These are phyloP conservation scores for Mycena leptocephala DNA, from an alignment of 768 basidiomycete species.

Conservation along the genomic window DNA sequence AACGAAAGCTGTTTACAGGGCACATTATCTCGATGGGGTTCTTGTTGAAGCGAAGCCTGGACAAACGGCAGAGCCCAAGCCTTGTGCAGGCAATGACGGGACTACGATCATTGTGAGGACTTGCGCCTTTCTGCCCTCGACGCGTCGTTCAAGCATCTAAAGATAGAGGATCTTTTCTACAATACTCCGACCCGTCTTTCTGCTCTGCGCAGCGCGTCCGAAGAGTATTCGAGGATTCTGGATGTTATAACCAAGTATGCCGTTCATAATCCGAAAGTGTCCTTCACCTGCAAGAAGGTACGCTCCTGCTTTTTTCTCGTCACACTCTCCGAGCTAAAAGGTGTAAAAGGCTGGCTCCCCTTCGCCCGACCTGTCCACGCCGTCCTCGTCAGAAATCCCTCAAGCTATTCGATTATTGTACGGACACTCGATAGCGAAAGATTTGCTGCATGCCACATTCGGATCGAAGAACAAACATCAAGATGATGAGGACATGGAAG, in stretches of 20 bases:
- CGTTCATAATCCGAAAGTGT: slow-evolving; percentile 90
- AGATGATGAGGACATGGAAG: slow-evolving; percentile 49
- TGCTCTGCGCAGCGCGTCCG: slow-evolving; percentile 86
- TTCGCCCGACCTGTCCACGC: slow-evolving; percentile 87
- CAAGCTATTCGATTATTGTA: slow-evolving; percentile 88
- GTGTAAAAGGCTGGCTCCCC: slow-evolving; percentile 74
- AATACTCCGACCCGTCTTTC: slow-evolving; percentile 92
- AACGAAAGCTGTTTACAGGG: slow-evolving; percentile 63
- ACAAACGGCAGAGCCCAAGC: slow-evolving; percentile 82
- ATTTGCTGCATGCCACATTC: slow-evolving; percentile 69
- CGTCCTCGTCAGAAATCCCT: slow-evolving; percentile 73
- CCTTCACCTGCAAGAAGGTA: slow-evolving; percentile 96
- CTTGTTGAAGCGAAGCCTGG: slow-evolving; percentile 83
- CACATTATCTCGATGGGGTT: slow-evolving; percentile 85
- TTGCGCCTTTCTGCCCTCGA: neutral
- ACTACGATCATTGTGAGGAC: slow-evolving; percentile 85
- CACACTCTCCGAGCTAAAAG: slow-evolving; percentile 22
- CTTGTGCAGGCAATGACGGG: slow-evolving; percentile 95
- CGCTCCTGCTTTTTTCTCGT: slow-evolving; percentile 7
- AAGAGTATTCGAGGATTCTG: slow-evolving; percentile 93
- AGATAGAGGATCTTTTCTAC: slow-evolving; percentile 98
- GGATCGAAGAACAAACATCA: slow-evolving; percentile 38
- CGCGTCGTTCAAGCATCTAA: neutral
- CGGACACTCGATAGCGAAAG: slow-evolving; percentile 84
- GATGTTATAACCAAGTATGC: slow-evolving; percentile 96